A percentile compares a stretch with the other conserved stretches of the same genome.
Conservation (phyloP, 2,329 filamentous ascomycete species). For the Lojkania enalia region DNA sequence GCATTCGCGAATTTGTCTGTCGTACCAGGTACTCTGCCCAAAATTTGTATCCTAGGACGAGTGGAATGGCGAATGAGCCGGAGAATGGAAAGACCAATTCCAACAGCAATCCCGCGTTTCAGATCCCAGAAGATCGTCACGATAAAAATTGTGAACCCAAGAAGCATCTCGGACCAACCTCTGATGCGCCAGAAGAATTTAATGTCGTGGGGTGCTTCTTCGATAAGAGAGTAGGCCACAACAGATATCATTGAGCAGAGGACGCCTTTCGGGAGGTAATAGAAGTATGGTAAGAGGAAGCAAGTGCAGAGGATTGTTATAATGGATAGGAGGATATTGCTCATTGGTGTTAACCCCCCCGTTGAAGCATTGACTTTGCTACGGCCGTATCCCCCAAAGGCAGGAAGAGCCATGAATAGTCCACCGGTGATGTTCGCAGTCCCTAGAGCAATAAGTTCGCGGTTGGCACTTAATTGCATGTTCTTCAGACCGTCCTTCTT, state of each 20-base stretch:
- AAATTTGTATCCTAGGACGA: constrained; percentile 90
- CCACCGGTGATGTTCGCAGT: constrained; percentile 89
- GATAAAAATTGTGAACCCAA: constrained; percentile 89
- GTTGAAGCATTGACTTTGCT: constrained; percentile 95
- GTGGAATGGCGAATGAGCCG: constrained; percentile 90
- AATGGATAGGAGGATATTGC: constrained; percentile 80
- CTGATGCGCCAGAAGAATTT: constrained; percentile 84
- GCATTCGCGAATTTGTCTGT: constrained; percentile 81
- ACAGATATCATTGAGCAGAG: constrained; percentile 93
- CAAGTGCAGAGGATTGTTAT: constrained; percentile 81
- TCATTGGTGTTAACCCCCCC: constrained; percentile 91
- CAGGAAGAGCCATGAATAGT: constrained; percentile 88
- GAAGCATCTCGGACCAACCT: constrained; percentile 80
- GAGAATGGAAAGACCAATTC: constrained; percentile 86
- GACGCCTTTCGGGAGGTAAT: constrained; percentile 95
- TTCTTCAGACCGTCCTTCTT: constrained; percentile 65
- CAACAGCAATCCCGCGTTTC: constrained; percentile 88
- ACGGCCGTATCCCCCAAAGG: constrained; percentile 93
- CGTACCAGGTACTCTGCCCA: constrained; percentile 84
- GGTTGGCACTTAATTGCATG: constrained; percentile 84
- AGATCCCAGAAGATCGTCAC: constrained; percentile 95
- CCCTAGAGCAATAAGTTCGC: constrained; percentile 89
- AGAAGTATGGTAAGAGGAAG: constrained; percentile 87
- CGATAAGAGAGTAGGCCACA: constrained; percentile 90
- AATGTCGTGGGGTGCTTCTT: constrained; percentile 93